Conservation (phyloP, 2,329 filamentous ascomycete genomes). For the Pleomassaria siparia region DNA sequence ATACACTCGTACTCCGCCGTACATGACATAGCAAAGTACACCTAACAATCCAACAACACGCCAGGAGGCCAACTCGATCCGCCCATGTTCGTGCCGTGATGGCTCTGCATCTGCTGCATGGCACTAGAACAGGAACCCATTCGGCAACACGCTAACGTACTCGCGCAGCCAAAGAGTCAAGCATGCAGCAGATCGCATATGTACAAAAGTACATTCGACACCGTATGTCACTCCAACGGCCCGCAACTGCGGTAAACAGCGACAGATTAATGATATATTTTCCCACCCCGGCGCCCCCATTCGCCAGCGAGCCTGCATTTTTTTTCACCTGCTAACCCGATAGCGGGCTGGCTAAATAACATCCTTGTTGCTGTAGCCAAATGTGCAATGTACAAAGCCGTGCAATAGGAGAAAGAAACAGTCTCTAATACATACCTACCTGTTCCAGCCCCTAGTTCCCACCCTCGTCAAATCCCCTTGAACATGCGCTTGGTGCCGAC, state of each 20-base stretch:
- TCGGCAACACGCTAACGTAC: neutral
- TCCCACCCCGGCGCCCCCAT: slow-evolving; percentile 9
- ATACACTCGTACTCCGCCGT: neutral
- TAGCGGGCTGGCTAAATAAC: neutral
- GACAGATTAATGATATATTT: slow-evolving; percentile 16
- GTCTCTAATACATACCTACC: too few relatives aligned
- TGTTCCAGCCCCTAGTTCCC: too few relatives aligned
- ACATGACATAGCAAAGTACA: neutral
- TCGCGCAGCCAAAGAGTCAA: neutral
- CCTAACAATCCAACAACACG: neutral
- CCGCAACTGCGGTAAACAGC: slow-evolving; percentile 12
- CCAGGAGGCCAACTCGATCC: too few relatives aligned
- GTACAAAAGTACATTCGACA: slow-evolving; percentile 4
- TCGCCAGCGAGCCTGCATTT: slow-evolving; percentile 10
- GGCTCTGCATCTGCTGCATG: slow-evolving; percentile 5
- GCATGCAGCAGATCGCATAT: neutral
- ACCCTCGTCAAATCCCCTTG: too few relatives aligned
- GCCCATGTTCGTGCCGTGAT: neutral
- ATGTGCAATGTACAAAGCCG: neutral
- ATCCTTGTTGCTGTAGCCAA: too few relatives aligned
- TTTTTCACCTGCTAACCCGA: slow-evolving; percentile 1
- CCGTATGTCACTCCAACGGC: slow-evolving; percentile 12
- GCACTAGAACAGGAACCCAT: neutral
- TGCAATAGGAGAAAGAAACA: too few relatives aligned
- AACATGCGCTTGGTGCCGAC: too few relatives aligned